A percentile compares a stretch with the other conserved stretches of the same genome.
These are phyloP conservation scores for Aspergillus transmontanensis DNA, from an alignment of 2,329 filamentous ascomycete genomes.

Conservation along the genomic window DNA sequence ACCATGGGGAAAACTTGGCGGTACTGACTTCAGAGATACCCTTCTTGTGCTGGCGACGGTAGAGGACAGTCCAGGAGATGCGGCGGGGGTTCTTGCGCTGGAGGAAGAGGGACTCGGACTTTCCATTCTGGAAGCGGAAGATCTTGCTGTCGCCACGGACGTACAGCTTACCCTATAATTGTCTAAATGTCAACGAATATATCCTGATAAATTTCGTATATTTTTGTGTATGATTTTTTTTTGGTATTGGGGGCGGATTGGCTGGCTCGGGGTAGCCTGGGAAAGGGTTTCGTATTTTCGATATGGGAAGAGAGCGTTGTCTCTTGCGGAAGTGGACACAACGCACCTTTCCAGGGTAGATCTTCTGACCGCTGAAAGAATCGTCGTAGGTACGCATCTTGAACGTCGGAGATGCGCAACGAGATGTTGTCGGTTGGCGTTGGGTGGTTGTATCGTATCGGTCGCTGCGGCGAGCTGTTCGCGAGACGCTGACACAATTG, in stretches of 20 bases:
- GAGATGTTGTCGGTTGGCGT: constrained; percentile 45
- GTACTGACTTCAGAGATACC: constrained; percentile 97
- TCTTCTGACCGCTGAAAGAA: constrained; percentile 75
- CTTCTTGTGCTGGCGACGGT: constrained; percentile 99
- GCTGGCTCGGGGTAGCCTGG: constrained; percentile 9
- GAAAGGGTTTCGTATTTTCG: neutral
- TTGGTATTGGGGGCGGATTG: constrained; percentile 9
- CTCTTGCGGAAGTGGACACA: constrained; percentile 21
- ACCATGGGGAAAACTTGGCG: constrained; percentile 22
- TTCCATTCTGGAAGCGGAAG: constrained; percentile 99
- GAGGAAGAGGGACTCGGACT: constrained; percentile 99
- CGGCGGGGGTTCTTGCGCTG: constrained; percentile 99
- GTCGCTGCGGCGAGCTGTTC: constrained; percentile 39
- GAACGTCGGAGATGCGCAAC: constrained; percentile 53
- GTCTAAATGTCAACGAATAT: constrained; percentile 32
- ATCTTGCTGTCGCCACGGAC: constrained; percentile 99
- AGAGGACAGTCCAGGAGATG: constrained; percentile 98
- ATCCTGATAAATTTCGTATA: constrained; percentile 7
- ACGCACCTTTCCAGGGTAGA: constrained; percentile 78
- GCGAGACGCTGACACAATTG: constrained; percentile 41
- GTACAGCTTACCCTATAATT: constrained; percentile 92
- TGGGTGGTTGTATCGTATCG: constrained; percentile 47
- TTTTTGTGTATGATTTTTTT: constrained; percentile 1
- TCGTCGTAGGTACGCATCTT: constrained; percentile 79
- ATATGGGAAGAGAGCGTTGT: neutral